Evolutionary conservation across 2,329 filamentous ascomycete species (phyloP).

Genomic region (Botrytis fragariae): DNA sequence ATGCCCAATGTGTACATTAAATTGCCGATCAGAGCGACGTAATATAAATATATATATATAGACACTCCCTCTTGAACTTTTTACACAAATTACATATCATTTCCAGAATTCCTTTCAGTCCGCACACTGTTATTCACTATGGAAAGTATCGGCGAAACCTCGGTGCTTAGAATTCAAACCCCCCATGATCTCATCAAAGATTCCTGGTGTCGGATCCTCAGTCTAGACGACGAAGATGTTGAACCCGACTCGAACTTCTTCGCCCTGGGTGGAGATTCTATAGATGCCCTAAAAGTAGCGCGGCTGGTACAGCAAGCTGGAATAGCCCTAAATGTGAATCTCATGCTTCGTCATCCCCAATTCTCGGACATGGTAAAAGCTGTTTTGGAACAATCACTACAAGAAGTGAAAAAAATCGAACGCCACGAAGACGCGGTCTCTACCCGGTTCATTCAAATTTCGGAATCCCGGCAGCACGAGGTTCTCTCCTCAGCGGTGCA

Average conservation of each 20-base stretch:
- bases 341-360: neutral
- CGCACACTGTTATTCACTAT: neutral
- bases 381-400: neutral
- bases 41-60: neutral
- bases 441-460: neutral
- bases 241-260: neutral
- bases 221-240: neutral
- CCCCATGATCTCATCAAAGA: neutral
- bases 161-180: neutral
- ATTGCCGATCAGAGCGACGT: neutral
- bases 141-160: neutral
- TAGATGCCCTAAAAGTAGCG: neutral
- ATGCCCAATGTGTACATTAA: neutral
- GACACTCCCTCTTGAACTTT: neutral
- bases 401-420: neutral
- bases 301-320: neutral
- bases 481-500: neutral
- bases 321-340: neutral
- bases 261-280: slow-evolving; percentile 1
- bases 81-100: neutral
- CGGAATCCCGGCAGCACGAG: neutral
- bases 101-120: neutral
- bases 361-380: neutral
- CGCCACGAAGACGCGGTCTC: neutral
- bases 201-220: neutral